Conservation (phyloP, 306 rosid species). For the Mimosa pudica region DNA sequence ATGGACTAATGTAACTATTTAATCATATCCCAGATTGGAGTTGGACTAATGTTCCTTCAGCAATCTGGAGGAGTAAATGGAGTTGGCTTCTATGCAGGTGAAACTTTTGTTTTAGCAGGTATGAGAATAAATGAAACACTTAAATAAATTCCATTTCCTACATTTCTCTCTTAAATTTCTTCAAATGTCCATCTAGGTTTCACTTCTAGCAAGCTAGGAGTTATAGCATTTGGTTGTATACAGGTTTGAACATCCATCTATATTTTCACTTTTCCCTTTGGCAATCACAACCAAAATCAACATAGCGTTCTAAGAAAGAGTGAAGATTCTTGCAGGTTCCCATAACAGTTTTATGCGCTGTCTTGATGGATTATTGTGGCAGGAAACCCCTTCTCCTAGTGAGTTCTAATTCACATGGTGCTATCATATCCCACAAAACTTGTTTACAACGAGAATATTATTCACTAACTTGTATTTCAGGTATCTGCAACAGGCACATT, state of each 20-base stretch:
- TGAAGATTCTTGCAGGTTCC: slow-evolving; percentile 41
- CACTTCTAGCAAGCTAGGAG: slow-evolving; percentile 53
- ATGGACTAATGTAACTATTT: neutral
- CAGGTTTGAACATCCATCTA: slow-evolving; percentile 40
- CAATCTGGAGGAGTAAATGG: slow-evolving; percentile 57
- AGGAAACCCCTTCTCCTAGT: slow-evolving; percentile 58
- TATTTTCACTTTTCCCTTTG: neutral
- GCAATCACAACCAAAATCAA: neutral
- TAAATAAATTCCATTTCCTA: neutral
- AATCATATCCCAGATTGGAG: slow-evolving; percentile 43
- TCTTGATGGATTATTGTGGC: slow-evolving; percentile 50
- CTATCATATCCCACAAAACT: neutral
- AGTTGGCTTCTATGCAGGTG: slow-evolving; percentile 50
- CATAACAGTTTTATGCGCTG: slow-evolving; percentile 47
- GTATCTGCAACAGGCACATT: slow-evolving; percentile 60
- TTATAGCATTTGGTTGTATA: slow-evolving; percentile 53
- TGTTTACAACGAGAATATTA: neutral
- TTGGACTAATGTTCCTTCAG: slow-evolving; percentile 55
- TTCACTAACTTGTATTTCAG: slow-evolving; percentile 34
- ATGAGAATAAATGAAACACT: neutral
- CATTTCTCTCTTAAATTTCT: neutral
- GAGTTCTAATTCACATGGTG: neutral
- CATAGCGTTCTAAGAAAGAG: neutral
- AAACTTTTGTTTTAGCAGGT: slow-evolving; percentile 51
- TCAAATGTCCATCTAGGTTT: slow-evolving; percentile 35